phyloP scores from a whole-genome alignment of 2,329 filamentous ascomycete species.

The Colletotrichum abscissum region DNA sequence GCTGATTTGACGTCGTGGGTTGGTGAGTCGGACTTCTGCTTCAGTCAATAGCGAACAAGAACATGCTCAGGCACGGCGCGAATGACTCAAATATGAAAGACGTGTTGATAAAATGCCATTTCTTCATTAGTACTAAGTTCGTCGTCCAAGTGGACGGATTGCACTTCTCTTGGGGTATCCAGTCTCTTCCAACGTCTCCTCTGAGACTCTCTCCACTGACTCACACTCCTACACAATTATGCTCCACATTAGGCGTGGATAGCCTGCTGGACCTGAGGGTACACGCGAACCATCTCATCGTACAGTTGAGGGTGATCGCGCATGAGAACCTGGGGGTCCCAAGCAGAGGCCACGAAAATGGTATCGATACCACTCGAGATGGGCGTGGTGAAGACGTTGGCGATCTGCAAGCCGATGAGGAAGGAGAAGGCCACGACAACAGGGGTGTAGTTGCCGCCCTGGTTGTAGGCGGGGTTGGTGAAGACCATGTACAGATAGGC shows the following conservation, averaged over 20 bases:
- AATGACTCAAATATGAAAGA: background rate
- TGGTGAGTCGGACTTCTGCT: too few species aligned
- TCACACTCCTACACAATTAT: background rate
- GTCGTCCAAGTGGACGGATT: background rate
- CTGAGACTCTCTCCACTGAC: background rate
- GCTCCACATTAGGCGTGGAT: constrained; percentile 68
- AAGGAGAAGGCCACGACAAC: constrained; percentile 88
- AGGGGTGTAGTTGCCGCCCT: constrained; percentile 73
- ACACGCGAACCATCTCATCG: constrained; percentile 80
- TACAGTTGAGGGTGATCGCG: constrained; percentile 86
- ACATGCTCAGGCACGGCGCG: too few species aligned
- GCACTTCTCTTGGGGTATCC: constrained; percentile 6
- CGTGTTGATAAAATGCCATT: background rate
- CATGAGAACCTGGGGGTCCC: constrained; percentile 80
- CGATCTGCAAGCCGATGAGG: constrained; percentile 89
- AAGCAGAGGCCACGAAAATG: constrained; percentile 84
- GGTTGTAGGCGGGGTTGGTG: constrained; percentile 84
- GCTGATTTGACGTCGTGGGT: background rate
- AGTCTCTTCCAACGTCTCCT: background rate
- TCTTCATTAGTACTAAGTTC: background rate
- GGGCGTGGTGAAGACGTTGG: constrained; percentile 89
- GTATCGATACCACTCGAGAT: constrained; percentile 91
- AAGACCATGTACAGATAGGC: constrained; percentile 89
- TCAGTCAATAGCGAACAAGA: too few species aligned
- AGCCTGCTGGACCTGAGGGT: constrained; percentile 84